phyloP scores from a whole-genome alignment of 73 alveolate species.

The Durusdinium trenchii region DNA sequence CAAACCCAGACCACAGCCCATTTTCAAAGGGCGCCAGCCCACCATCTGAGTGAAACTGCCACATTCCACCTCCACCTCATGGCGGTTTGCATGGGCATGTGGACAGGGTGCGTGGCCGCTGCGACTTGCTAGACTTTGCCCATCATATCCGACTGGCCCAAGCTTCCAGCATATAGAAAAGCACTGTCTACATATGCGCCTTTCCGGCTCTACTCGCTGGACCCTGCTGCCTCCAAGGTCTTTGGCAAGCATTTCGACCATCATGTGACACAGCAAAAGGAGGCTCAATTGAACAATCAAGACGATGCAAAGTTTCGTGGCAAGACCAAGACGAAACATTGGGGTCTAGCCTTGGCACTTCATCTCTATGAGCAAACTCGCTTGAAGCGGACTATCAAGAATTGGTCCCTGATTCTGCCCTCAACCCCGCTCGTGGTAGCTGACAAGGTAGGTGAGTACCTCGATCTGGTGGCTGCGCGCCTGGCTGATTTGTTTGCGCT shows the following conservation, averaged over 20 bases:
- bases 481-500: not conserved
- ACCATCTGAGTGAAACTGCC: too few relatives aligned
- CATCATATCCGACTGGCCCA: too few relatives aligned
- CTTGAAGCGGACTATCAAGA: not conserved
- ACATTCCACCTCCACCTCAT: too few relatives aligned
- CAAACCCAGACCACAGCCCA: too few relatives aligned
- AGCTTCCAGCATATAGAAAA: too few relatives aligned
- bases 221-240: not conserved
- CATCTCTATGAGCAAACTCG: constrained; percentile 12
- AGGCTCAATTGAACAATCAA: not conserved
- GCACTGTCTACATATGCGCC: too few relatives aligned
- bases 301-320: constrained; percentile 37
- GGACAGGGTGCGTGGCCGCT: too few relatives aligned
- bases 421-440: not conserved
- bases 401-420: not conserved
- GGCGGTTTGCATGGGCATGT: too few relatives aligned
- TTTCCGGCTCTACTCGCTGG: not conserved
- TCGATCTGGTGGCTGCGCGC: not conserved
- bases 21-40: too few relatives aligned
- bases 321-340: constrained; percentile 35
- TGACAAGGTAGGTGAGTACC: not conserved
- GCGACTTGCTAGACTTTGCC: too few relatives aligned
- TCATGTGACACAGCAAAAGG: not conserved
- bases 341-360: not conserved
- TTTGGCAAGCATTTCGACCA: constrained; percentile 17